phyloP scores from a whole-genome alignment of 148 eudicot species.

The Hydrangea macrophylla region DNA sequence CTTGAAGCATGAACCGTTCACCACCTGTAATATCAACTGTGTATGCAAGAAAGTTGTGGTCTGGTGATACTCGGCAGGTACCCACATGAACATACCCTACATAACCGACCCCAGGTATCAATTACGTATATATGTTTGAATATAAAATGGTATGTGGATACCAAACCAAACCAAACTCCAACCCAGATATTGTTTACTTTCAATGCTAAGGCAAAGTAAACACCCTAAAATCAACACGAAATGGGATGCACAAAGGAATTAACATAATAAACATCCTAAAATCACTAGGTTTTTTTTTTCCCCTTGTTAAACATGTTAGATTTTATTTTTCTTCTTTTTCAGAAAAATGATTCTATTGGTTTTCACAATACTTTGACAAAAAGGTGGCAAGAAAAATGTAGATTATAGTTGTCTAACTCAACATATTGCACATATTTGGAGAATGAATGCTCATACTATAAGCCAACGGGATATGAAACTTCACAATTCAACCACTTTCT shows the following conservation, averaged over 20 bases:
- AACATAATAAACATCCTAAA: neutral
- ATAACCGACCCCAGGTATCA: neutral
- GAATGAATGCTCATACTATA: neutral
- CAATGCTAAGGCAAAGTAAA: neutral
- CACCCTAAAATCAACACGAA: neutral
- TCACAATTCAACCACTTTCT: conserved; percentile 1
- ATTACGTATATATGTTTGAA: neutral
- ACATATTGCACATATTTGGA: too few species aligned
- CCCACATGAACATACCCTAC: conserved; percentile 95
- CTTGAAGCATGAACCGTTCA: conserved; percentile 75
- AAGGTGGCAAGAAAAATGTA: neutral
- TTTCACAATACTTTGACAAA: neutral
- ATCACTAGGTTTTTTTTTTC: too few species aligned
- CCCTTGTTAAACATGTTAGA: too few species aligned
- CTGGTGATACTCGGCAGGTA: conserved; percentile 90
- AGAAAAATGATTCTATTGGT: neutral
- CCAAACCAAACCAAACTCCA: neutral
- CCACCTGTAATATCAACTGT: conserved; percentile 75
- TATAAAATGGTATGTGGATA: neutral
- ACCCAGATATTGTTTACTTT: neutral
- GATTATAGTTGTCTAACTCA: neutral
- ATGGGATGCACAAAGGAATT: neutral
- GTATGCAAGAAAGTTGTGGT: conserved; percentile 85
- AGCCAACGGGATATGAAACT: neutral
- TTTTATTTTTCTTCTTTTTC: neutral